Evolutionary conservation across 768 basidiomycete species (phyloP).

Genomic region (Auricularia auricula-judae): DNA sequence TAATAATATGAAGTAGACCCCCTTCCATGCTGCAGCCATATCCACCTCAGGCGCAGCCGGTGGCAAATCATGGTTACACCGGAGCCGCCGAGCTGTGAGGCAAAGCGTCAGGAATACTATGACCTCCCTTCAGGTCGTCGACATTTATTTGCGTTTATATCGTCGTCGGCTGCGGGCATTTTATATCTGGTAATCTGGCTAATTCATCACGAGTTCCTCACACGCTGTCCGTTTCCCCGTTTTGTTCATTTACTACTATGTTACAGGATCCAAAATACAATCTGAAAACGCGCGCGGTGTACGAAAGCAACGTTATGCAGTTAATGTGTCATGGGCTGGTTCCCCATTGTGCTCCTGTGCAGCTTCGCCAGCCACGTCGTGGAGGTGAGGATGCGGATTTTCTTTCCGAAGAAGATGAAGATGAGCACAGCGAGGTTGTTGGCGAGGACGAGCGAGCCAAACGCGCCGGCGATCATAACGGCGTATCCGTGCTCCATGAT

Average conservation of each 20-base stretch:
- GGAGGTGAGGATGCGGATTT: constrained; percentile 2
- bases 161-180: too few species aligned
- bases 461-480: constrained; percentile 6
- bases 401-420: constrained; percentile 7
- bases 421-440: constrained; percentile 6
- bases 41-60: neutral
- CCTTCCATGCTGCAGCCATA: neutral
- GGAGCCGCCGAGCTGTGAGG: neutral
- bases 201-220: too few species aligned
- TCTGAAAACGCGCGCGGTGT: too few species aligned
- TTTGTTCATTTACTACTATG: too few species aligned
- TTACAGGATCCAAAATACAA: too few species aligned
- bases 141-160: too few species aligned
- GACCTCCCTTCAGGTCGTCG: too few species aligned
- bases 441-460: constrained; percentile 1
- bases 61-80: neutral
- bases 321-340: neutral
- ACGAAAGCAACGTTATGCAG: neutral
- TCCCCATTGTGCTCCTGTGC: neutral
- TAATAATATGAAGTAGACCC: neutral
- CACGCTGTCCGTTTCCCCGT: too few species aligned
- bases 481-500: constrained; percentile 6
- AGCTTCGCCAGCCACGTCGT: neutral
- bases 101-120: too few species aligned
- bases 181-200: too few species aligned